Conservation (phyloP, 2,329 filamentous ascomycete species). For the Lachnellula willkommii region DNA sequence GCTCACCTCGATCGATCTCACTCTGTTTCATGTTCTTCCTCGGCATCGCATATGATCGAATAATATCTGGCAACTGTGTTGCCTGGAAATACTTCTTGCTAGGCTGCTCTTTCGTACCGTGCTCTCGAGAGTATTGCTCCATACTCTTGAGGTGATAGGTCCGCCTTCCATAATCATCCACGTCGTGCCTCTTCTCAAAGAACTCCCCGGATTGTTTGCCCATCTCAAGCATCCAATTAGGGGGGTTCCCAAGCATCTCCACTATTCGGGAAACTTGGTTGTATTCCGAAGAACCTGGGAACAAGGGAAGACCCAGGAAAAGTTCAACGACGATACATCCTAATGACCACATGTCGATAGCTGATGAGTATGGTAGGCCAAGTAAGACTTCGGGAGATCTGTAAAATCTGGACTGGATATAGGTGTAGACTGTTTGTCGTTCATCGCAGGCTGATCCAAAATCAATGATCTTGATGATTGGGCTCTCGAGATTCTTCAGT, state of each 20-base stretch:
- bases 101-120: constrained; percentile 93
- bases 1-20: constrained; percentile 88
- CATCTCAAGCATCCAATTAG: constrained; percentile 99
- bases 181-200: constrained; percentile 76
- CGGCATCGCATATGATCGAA: constrained; percentile 96
- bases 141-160: constrained; percentile 92
- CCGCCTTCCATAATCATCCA: constrained; percentile 87
- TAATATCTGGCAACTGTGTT: constrained; percentile 90
- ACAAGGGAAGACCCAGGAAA: constrained; percentile 88
- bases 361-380: constrained; percentile 94
- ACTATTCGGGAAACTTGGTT: constrained; percentile 97
- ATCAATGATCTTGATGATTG: constrained; percentile 99
- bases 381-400: constrained; percentile 91
- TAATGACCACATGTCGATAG: constrained; percentile 99
- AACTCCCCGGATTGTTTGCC: constrained; percentile 97
- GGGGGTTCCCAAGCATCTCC: constrained; percentile 94
- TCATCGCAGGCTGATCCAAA: constrained; percentile 98
- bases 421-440: constrained; percentile 96
- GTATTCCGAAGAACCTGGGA: constrained; percentile 96
- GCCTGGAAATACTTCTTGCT: constrained; percentile 99
- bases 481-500: constrained; percentile 95
- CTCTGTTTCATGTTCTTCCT: constrained; percentile 98
- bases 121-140: constrained; percentile 95
- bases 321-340: constrained; percentile 98
- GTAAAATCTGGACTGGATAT: constrained; percentile 98